Percentiles rank a stretch among this genome's conserved stretches.
Evolutionary conservation across 495 filamentous ascomycete genomes (phyloP).

Genomic region (Aspergillus kassunensis): DNA sequence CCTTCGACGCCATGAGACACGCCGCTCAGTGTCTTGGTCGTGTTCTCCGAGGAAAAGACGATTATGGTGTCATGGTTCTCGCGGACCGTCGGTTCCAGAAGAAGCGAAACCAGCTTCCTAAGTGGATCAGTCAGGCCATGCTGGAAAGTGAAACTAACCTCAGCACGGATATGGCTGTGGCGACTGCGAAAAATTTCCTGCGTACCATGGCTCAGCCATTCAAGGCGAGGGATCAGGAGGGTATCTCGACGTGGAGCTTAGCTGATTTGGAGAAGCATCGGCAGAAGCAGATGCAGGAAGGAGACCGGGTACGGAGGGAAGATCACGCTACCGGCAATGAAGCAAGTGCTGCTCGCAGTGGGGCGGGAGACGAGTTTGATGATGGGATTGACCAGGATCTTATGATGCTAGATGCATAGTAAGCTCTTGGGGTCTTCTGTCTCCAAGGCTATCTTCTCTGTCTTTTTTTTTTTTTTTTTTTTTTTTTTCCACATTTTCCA

Average conservation of each 20-base stretch:
- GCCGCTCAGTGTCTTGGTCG: slow-evolving; percentile 95
- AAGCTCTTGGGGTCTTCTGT: not conserved
- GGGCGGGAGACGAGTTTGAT: slow-evolving; percentile 49
- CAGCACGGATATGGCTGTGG: slow-evolving; percentile 93
- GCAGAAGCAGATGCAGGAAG: slow-evolving; percentile 65
- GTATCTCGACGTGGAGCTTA: slow-evolving; percentile 86
- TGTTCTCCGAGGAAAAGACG: slow-evolving; percentile 93
- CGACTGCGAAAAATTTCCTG: slow-evolving; percentile 82
- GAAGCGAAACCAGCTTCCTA: slow-evolving; percentile 86
- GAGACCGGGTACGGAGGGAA: slow-evolving; percentile 50
- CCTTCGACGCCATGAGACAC: slow-evolving; percentile 98
- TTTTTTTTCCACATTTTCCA: no score
- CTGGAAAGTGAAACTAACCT: slow-evolving; percentile 79
- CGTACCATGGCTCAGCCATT: slow-evolving; percentile 89
- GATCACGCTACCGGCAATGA: slow-evolving; percentile 24
- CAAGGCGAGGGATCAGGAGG: slow-evolving; percentile 75
- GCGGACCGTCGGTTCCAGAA: slow-evolving; percentile 88
- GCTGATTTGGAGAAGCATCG: slow-evolving; percentile 67
- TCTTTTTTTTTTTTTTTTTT: no score
- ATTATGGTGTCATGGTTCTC: slow-evolving; percentile 98
- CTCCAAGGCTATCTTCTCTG: not conserved
- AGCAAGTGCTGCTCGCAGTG: slow-evolving; percentile 21
- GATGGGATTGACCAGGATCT: slow-evolving; percentile 58
- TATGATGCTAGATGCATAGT: slow-evolving; percentile 61
- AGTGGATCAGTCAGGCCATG: slow-evolving; percentile 93